These are phyloP conservation scores for Lecanicillium sp. DNA, from an alignment of 2,329 filamentous ascomycete genomes.

Conservation along the genomic window DNA sequence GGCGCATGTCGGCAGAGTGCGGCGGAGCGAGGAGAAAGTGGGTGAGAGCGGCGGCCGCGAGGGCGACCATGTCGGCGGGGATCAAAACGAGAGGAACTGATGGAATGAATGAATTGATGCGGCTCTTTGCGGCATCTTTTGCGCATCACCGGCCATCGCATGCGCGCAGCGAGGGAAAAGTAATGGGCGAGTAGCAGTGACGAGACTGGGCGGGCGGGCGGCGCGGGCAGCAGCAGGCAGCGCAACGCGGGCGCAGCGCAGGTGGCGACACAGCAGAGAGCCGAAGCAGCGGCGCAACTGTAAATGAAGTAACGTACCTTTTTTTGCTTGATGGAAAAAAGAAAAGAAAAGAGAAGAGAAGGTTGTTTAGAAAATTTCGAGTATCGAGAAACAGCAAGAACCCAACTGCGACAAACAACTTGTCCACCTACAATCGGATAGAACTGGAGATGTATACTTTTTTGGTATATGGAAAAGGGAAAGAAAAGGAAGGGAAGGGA, in stretches of 20 bases:
- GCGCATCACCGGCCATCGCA: no score
- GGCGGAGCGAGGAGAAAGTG: background rate
- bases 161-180: background rate
- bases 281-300: background rate
- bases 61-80: no score
- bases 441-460: background rate
- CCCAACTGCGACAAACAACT: conserved; percentile 11
- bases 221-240: background rate
- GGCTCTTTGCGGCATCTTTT: no score
- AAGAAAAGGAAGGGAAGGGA: conserved; percentile 1
- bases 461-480: conserved; percentile 3
- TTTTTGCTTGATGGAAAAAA: background rate
- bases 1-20: no score
- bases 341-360: background rate
- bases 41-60: background rate
- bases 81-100: no score
- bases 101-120: no score
- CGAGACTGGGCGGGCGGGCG: background rate
- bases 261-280: conserved; percentile 3
- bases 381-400: background rate
- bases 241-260: conserved; percentile 3
- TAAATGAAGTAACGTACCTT: conserved; percentile 5
- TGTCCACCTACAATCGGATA: conserved; percentile 11
- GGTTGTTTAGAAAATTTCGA: background rate
- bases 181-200: background rate